Percentiles rank a stretch among this genome's conserved stretches.
Conservation (phyloP, 768 basidiomycete genomes). For the Austroboletus festivus region DNA sequence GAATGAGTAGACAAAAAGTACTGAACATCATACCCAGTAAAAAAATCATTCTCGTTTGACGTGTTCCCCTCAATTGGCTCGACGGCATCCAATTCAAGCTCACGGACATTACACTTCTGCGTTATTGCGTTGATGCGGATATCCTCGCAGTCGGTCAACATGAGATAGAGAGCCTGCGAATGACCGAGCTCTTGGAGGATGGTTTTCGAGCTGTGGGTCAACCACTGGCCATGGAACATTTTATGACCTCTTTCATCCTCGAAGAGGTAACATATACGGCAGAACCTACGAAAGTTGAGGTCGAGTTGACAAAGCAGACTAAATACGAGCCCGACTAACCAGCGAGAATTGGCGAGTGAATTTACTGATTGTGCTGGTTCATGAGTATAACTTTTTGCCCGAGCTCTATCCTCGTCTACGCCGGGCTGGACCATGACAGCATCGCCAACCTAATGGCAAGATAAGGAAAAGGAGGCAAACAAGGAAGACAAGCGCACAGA, state of each 20-base stretch:
- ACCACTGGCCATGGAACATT: conserved; percentile 72
- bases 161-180: conserved; percentile 53
- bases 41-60: conserved; percentile 47
- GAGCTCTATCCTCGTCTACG: conserved; percentile 39
- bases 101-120: conserved; percentile 51
- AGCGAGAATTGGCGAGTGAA: conserved; percentile 52
- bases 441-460: conserved; percentile 51
- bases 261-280: conserved; percentile 62
- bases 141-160: conserved; percentile 54
- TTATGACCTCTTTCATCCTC: conserved; percentile 39
- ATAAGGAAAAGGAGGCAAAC: conserved; percentile 6
- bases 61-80: conserved; percentile 47
- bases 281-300: conserved; percentile 51
- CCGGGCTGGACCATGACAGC: conserved; percentile 62
- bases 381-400: conserved; percentile 40
- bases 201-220: conserved; percentile 59
- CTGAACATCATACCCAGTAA: conserved; percentile 45
- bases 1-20: neutral
- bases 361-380: conserved; percentile 49
- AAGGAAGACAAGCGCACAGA: conserved; percentile 35
- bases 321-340: conserved; percentile 42
- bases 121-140: conserved; percentile 54
- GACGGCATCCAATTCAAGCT: conserved; percentile 38
- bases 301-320: neutral
- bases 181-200: conserved; percentile 66